Conservation (phyloP, 768 basidiomycete species). For the Stropharia rugosoannulata region DNA sequence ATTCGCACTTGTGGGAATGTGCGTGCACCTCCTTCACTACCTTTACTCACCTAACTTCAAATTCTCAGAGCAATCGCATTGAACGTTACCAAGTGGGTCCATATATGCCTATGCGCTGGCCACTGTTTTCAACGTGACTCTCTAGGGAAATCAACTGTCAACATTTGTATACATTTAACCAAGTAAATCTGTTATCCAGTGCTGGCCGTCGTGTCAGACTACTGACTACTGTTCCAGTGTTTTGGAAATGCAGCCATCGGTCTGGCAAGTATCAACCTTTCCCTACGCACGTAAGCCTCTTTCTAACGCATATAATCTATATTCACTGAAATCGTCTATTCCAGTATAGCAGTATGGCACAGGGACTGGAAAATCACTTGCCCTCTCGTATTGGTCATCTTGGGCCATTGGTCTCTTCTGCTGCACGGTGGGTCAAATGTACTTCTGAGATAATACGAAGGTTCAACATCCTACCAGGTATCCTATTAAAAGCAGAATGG, state of each 20-base stretch:
- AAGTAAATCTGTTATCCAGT: conserved; percentile 28
- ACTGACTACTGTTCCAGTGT: conserved; percentile 24
- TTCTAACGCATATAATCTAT: conserved; percentile 8
- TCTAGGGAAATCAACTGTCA: conserved; percentile 60
- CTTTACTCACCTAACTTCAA: background rate
- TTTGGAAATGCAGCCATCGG: conserved; percentile 69
- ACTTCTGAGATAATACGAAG: background rate
- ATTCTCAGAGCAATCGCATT: conserved; percentile 49
- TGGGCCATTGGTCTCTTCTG: conserved; percentile 72
- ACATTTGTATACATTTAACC: conserved; percentile 66
- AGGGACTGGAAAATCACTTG: conserved; percentile 51
- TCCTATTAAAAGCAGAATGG: conserved; percentile 62
- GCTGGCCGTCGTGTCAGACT: background rate
- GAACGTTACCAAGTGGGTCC: conserved; percentile 51
- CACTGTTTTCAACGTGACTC: background rate
- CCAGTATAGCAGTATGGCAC: conserved; percentile 71
- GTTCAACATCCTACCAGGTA: conserved; percentile 32
- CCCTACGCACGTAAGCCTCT: conserved; percentile 57
- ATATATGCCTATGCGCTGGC: background rate
- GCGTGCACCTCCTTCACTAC: conserved; percentile 20
- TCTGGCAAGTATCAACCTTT: conserved; percentile 70
- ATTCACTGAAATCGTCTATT: background rate
- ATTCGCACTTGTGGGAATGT: conserved; percentile 71
- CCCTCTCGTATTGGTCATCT: conserved; percentile 53
- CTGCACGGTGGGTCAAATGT: conserved; percentile 50